These are phyloP conservation scores for Phytophthora citrophthora DNA, from an alignment of 352 stramenopile genomes.

Conservation along the genomic window DNA sequence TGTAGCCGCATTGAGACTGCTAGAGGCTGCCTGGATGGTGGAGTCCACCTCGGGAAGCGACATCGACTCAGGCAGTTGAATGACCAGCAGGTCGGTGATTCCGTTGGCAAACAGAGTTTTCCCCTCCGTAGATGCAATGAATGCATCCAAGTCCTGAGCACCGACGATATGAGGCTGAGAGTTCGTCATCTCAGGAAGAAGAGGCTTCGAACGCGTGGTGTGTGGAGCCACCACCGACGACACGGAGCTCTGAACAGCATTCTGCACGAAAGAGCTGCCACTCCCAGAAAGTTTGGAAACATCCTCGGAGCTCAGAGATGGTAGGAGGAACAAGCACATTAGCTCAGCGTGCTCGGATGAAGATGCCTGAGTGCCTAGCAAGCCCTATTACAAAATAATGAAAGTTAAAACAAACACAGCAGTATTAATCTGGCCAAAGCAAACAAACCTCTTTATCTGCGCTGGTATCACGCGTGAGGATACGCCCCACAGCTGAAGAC, in stretches of 20 bases:
- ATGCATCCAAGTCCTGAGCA: conserved; percentile 31
- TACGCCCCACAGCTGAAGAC: conserved; percentile 33
- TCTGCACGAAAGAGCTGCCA: conserved; percentile 52
- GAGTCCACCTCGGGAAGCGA: conserved; percentile 47
- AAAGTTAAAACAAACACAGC: not conserved
- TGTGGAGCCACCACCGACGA: conserved; percentile 80
- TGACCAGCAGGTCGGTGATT: conserved; percentile 69
- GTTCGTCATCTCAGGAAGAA: conserved; percentile 37
- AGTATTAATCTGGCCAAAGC: not conserved
- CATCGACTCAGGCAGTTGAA: conserved; percentile 50
- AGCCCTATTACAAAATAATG: conserved; percentile 33
- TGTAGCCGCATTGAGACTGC: conserved; percentile 41
- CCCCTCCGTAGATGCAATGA: conserved; percentile 38
- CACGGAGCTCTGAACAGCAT: conserved; percentile 43
- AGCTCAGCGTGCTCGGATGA: conserved; percentile 41
- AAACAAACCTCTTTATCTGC: conserved; percentile 47
- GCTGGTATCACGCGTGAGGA: conserved; percentile 32
- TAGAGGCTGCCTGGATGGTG: conserved; percentile 49
- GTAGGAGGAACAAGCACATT: conserved; percentile 64
- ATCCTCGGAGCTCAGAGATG: conserved; percentile 49
- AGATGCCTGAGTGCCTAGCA: conserved; percentile 37
- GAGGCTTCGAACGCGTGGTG: conserved; percentile 60
- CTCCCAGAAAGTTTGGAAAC: conserved; percentile 44
- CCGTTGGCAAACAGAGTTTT: conserved; percentile 49
- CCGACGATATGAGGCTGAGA: conserved; percentile 33